Evolutionary conservation across 2,329 filamentous ascomycete species (phyloP).

Genomic region (Aspergillus fischeri): DNA sequence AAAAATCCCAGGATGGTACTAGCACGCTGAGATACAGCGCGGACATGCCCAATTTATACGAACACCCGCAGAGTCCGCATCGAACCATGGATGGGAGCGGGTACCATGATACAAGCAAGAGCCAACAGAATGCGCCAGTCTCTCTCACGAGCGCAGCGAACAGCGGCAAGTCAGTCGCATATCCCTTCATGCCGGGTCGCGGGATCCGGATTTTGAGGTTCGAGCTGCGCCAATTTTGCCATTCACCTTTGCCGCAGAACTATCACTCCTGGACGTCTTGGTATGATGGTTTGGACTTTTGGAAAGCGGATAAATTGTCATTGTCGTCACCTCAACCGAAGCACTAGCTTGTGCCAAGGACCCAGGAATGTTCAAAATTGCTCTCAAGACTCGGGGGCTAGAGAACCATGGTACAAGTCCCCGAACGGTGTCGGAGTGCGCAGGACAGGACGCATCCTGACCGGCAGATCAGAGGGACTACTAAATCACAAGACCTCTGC

Average conservation of each 20-base stretch:
- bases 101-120: conserved; percentile 26
- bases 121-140: conserved; percentile 1
- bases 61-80: conserved; percentile 22
- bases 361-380: background rate
- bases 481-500: background rate
- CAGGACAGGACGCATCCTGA: background rate
- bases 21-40: background rate
- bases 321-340: background rate
- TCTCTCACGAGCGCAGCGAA: background rate
- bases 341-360: background rate
- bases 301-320: background rate
- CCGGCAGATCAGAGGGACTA: background rate
- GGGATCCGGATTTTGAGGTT: background rate
- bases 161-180: background rate
- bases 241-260: background rate
- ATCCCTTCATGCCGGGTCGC: background rate
- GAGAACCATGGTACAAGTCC: background rate
- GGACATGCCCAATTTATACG: background rate
- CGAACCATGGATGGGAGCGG: conserved; percentile 35
- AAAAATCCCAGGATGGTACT: background rate
- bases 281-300: background rate
- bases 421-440: background rate
- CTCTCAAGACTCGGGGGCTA: background rate
- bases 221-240: background rate
- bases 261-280: background rate